Percentiles rank a stretch among this genome's conserved stretches.
Conservation (phyloP, 441 rosid species). For the Mallotus japonicus region DNA sequence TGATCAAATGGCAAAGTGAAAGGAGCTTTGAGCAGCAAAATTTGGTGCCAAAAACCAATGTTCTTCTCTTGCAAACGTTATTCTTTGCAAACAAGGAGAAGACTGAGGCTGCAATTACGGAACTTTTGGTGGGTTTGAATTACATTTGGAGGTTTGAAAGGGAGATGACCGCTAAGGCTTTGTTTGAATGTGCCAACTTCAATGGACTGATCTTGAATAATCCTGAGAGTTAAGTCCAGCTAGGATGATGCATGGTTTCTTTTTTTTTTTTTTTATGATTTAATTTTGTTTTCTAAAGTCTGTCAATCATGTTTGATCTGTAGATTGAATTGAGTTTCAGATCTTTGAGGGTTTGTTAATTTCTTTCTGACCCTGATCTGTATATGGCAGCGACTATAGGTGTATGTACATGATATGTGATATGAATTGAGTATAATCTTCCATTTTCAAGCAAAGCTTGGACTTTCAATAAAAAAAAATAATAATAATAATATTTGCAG, state of each 20-base stretch:
- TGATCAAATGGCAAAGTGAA: slow-evolving; percentile 96
- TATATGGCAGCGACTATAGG: slow-evolving; percentile 27
- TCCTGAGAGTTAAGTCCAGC: slow-evolving; percentile 27
- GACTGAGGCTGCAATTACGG: slow-evolving; percentile 88
- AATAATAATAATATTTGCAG: neutral
- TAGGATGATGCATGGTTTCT: slow-evolving; percentile 9
- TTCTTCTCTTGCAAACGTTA: slow-evolving; percentile 75
- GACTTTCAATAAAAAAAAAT: slow-evolving; percentile 13
- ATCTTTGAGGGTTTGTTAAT: slow-evolving; percentile 33
- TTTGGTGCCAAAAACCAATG: slow-evolving; percentile 44
- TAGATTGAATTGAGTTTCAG: slow-evolving; percentile 37
- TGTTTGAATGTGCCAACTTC: slow-evolving; percentile 57
- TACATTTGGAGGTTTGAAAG: slow-evolving; percentile 94
- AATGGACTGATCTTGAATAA: slow-evolving; percentile 28
- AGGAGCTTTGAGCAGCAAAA: slow-evolving; percentile 86
- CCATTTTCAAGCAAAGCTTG: slow-evolving; percentile 13
- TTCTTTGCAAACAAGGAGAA: slow-evolving; percentile 74
- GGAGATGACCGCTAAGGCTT: slow-evolving; percentile 88
- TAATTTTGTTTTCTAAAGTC: slow-evolving; percentile 10
- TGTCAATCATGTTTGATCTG: slow-evolving; percentile 31
- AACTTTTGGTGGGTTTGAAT: slow-evolving; percentile 89
- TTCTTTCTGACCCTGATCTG: slow-evolving; percentile 29
- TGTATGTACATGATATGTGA: slow-evolving; percentile 34
- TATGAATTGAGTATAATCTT: slow-evolving; percentile 22
- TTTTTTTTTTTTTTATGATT: slow-evolving; percentile 10